Base-by-base conservation (phyloP, 805 yeast species). In the Zygotorulaspora chibaensis region DNA sequence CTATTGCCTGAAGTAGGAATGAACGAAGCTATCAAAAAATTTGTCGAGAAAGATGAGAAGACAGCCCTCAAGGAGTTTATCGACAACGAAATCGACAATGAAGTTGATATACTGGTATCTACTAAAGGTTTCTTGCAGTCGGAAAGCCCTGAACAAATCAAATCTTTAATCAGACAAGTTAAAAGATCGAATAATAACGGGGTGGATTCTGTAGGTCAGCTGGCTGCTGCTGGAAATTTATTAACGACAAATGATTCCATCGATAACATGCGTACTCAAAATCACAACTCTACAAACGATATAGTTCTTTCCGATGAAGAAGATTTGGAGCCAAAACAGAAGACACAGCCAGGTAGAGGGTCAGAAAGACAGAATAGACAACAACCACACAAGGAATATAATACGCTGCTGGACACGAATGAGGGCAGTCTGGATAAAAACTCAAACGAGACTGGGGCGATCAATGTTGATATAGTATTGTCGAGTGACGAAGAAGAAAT, bases 11-110 rank as follows among this genome's bases (percentile, higher is more conserved):
- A 86, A 52, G 65, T 70, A 9, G 95, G 93, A 0, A 74, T 90
- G 62, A 79, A 80, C 40, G 79, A 81, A 28, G 91, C 95, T 0
- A 77, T 93, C 1, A 75, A 77, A 43, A 75, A 74, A 45, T 84
- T 80, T 60, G 81, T 93, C 3, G 88, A 83, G 36, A 87, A 86
- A 53, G 96, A 89, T 48, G 96, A 90, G 61, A 86, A 83, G 58
- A 68, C 71, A 29, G 80, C 90, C 0, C 67, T 91, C 41, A 79
- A 77, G 35, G 76, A 73, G n/a, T 84, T 78, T 54, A 75, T 85
- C 18, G 77, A 77, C 36, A 61, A 65, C 20, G 87, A 84, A 54
- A 67, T 82, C 37, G 68, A 65, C 8, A 73, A 70, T 27, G 84
- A 81, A 52, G 70, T 80, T 13, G 68, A 74, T 12, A 58, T 78